Evolutionary conservation across 2,329 filamentous ascomycete genomes (phyloP).

Genomic region (Herpomyces periplanetae): DNA sequence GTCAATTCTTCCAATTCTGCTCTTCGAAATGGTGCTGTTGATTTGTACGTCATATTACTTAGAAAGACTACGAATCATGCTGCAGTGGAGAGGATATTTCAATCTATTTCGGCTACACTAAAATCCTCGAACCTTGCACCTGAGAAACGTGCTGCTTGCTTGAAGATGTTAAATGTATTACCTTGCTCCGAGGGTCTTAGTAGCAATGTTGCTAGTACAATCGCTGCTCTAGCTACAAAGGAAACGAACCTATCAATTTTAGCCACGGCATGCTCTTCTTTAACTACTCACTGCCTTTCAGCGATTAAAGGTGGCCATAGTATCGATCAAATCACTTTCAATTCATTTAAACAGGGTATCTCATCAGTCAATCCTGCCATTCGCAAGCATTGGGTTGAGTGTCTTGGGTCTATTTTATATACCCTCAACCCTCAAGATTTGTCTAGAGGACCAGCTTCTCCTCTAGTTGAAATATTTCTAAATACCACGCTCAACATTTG

Average conservation of each 20-base stretch:
- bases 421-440: constrained; percentile 10
- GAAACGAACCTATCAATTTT: constrained; percentile 20
- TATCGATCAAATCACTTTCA: constrained; percentile 22
- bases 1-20: constrained; percentile 50
- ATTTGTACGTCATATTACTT: constrained; percentile 30
- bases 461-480: constrained; percentile 14
- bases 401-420: constrained; percentile 28
- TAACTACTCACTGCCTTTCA: too few species aligned
- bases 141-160: constrained; percentile 40
- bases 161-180: constrained; percentile 32
- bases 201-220: constrained; percentile 20
- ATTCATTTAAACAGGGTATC: constrained; percentile 39
- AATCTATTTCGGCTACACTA: constrained; percentile 38
- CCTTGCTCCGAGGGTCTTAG: constrained; percentile 20
- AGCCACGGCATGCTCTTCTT: too few species aligned
- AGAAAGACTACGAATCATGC: constrained; percentile 16
- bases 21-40: constrained; percentile 34
- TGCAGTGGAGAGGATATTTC: constrained; percentile 22
- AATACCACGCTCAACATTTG: constrained; percentile 24
- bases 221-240: constrained; percentile 38
- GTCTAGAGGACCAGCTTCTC: constrained; percentile 13
- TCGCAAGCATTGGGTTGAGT: constrained; percentile 40
- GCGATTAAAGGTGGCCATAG: constrained; percentile 19
- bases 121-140: constrained; percentile 48
- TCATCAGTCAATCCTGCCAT: constrained; percentile 43